A percentile compares a stretch with the other conserved stretches of the same genome.
Evolutionary conservation across 768 basidiomycete genomes (phyloP).

Genomic region (Ramaria rubella): DNA sequence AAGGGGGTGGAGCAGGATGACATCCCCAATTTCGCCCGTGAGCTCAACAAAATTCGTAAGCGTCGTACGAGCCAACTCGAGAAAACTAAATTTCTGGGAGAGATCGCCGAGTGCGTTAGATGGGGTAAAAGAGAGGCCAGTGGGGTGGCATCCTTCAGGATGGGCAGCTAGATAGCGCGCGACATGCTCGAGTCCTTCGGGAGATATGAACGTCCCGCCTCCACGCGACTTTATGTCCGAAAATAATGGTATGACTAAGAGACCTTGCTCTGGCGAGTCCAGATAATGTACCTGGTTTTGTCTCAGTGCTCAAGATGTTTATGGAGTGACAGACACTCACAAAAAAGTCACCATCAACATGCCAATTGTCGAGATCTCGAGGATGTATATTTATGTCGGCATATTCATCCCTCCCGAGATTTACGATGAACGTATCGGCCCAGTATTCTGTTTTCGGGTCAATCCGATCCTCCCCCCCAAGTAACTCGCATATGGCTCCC

Average conservation of each 20-base stretch:
- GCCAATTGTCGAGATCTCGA: slow-evolving; percentile 53
- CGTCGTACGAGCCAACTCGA: not conserved
- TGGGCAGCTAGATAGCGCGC: slow-evolving; percentile 32
- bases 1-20: slow-evolving; percentile 55
- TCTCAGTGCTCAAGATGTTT: too few relatives aligned
- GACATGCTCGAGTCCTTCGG: slow-evolving; percentile 46
- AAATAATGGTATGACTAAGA: slow-evolving; percentile 56
- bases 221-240: slow-evolving; percentile 48
- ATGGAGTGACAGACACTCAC: too few relatives aligned
- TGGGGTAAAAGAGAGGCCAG: slow-evolving; percentile 40
- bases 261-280: slow-evolving; percentile 59
- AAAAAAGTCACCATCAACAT: slow-evolving; percentile 20
- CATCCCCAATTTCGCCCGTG: slow-evolving; percentile 57
- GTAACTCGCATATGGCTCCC: slow-evolving; percentile 26
- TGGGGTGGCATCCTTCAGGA: slow-evolving; percentile 22
- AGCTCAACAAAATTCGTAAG: slow-evolving; percentile 16
- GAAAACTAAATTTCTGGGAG: too few relatives aligned
- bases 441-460: slow-evolving; percentile 20
- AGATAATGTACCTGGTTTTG: slow-evolving; percentile 52
- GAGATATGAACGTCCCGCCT: slow-evolving; percentile 55
- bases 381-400: slow-evolving; percentile 29
- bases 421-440: slow-evolving; percentile 32
- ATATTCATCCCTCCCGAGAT: slow-evolving; percentile 28
- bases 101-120: not conserved
- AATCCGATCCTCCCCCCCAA: slow-evolving; percentile 31